These are phyloP conservation scores for Gossypium stocksii DNA, from an alignment of 345 rosid genomes.

Conservation along the genomic window DNA sequence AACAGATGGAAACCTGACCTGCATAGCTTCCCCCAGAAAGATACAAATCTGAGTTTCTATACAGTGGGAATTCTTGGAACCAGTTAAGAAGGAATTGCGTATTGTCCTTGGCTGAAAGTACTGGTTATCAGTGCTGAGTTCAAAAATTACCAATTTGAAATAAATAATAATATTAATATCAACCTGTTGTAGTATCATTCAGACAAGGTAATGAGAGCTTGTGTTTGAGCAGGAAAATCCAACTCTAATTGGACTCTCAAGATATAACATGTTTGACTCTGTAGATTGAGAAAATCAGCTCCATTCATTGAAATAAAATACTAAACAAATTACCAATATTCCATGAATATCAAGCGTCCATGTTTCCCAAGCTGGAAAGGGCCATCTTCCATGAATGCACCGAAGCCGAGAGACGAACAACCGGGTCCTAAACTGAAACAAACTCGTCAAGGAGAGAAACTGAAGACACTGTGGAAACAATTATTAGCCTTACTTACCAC, in stretches of 20 bases:
- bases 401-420: conserved; percentile 9
- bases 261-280: conserved; percentile 9
- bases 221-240: conserved; percentile 13
- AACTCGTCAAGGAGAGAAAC: background rate
- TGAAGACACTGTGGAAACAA: background rate
- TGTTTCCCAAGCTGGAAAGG: conserved; percentile 1
- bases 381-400: conserved; percentile 1
- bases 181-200: conserved; percentile 7
- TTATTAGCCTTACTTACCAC: background rate
- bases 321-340: conserved; percentile 1
- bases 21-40: conserved; percentile 12
- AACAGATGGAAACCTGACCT: background rate
- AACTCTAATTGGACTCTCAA: conserved; percentile 6
- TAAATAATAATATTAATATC: background rate
- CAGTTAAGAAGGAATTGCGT: background rate
- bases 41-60: background rate
- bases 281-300: background rate
- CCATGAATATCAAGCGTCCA: conserved; percentile 7
- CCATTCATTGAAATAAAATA: background rate
- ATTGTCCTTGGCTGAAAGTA: background rate
- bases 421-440: background rate
- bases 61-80: conserved; percentile 8
- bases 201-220: background rate
- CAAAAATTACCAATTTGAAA: background rate
- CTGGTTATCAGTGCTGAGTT: background rate